A percentile compares a stretch with the other conserved stretches of the same genome.
Evolutionary conservation across 1,284 basidiomycete species (phyloP).

Genomic region (Ganoderma multipileum): DNA sequence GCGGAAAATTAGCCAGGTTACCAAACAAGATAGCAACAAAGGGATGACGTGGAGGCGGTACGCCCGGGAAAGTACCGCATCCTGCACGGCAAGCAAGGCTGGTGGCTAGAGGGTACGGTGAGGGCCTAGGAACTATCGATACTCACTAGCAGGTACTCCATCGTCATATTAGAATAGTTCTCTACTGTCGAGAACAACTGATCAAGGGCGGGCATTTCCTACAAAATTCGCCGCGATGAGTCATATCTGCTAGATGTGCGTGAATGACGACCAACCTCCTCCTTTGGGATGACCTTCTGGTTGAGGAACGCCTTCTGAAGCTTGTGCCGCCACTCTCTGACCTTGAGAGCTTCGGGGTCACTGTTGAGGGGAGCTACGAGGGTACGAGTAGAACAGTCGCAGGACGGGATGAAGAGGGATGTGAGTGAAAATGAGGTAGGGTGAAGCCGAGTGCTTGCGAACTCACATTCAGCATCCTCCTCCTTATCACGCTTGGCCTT

Average conservation of each 20-base stretch:
- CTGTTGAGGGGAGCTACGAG: conserved; percentile 29
- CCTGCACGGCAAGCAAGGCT: conserved; percentile 33
- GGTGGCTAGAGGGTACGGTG: conserved; percentile 2
- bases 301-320: conserved; percentile 90
- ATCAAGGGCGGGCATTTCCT: conserved; percentile 86
- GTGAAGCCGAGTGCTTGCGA: neutral
- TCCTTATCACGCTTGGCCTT: conserved; percentile 71
- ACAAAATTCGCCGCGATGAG: conserved; percentile 1
- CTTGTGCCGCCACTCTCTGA: conserved; percentile 89
- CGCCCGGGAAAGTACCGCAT: conserved; percentile 32
- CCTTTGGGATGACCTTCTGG: conserved; percentile 61
- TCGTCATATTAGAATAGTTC: conserved; percentile 82
- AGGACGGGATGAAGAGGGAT: neutral
- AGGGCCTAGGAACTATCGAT: conserved; percentile 5
- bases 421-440: neutral
- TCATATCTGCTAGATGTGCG: neutral
- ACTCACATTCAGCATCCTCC: conserved; percentile 62
- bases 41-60: conserved; percentile 25
- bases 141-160: conserved; percentile 82
- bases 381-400: no score
- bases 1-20: conserved; percentile 29
- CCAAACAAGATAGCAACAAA: conserved; percentile 29
- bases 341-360: conserved; percentile 79
- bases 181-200: conserved; percentile 86
- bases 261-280: conserved; percentile 50